Evolutionary conservation across 2,329 filamentous ascomycete species (phyloP).

Genomic region (Phialemoniopsis sp.): DNA sequence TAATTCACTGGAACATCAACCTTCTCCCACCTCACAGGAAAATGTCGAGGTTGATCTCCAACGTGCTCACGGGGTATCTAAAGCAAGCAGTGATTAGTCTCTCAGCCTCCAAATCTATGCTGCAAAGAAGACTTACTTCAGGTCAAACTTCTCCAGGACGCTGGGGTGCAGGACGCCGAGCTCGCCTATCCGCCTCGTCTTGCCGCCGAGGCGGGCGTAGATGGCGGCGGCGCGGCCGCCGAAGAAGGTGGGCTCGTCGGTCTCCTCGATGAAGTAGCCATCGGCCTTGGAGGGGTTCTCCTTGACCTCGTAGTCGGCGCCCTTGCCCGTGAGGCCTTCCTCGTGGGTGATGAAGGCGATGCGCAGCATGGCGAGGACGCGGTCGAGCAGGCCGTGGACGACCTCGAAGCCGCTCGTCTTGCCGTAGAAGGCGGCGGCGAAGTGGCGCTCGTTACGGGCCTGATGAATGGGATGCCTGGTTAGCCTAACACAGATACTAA

Average conservation of each 20-base stretch:
- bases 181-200: constrained; percentile 74
- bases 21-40: constrained; percentile 59
- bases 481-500: background rate
- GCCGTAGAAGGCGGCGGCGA: constrained; percentile 92
- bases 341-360: constrained; percentile 75
- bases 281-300: constrained; percentile 55
- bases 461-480: constrained; percentile 1
- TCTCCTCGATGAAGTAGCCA: constrained; percentile 92
- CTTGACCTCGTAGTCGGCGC: constrained; percentile 46
- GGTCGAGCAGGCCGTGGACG: constrained; percentile 90
- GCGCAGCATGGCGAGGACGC: constrained; percentile 87
- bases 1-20: no score
- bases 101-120: no score
- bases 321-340: constrained; percentile 56
- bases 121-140: no score
- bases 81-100: constrained; percentile 12
- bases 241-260: constrained; percentile 90
- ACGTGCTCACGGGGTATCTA: constrained; percentile 84
- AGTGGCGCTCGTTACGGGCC: constrained; percentile 89
- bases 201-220: constrained; percentile 69
- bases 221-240: constrained; percentile 84
- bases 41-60: constrained; percentile 92
- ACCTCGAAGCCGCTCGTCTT: constrained; percentile 93
- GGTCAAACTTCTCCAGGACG: constrained; percentile 89
- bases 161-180: constrained; percentile 93